Conservation (phyloP, 805 yeast genomes). For the Ogataea ramenticola region DNA sequence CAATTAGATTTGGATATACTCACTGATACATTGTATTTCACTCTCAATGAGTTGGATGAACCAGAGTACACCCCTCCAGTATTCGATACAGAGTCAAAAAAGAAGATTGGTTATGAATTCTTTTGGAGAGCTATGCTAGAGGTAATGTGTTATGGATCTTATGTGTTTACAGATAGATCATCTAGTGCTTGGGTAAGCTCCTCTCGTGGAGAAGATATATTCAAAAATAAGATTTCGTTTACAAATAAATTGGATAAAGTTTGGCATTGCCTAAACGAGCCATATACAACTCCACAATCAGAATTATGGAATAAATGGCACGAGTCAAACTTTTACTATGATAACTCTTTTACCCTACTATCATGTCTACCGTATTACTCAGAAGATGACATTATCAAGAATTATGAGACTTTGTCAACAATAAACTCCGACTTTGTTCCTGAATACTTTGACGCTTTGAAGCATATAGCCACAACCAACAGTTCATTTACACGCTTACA, state of each 20-base stretch:
- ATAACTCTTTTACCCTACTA: constrained; percentile 29
- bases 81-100: constrained; percentile 20
- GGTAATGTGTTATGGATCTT: constrained; percentile 35
- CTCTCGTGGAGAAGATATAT: constrained; percentile 5
- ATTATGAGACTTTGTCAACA: constrained; percentile 34
- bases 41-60: constrained; percentile 13
- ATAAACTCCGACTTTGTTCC: constrained; percentile 41
- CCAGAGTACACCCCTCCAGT: constrained; percentile 24
- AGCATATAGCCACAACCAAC: constrained; percentile 35
- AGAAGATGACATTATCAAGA: constrained; percentile 39
- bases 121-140: constrained; percentile 50
- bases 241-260: constrained; percentile 13
- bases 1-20: constrained; percentile 52
- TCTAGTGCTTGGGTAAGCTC: constrained; percentile 2
- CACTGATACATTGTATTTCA: constrained; percentile 38
- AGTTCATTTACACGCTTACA: constrained; percentile 31
- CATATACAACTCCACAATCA: constrained; percentile 14
- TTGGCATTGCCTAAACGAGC: constrained; percentile 18
- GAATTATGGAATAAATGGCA: constrained; percentile 18
- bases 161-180: constrained; percentile 12
- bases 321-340: constrained; percentile 3
- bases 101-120: constrained; percentile 33
- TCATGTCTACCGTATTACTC: constrained; percentile 43
- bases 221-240: constrained; percentile 11
- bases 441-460: constrained; percentile 51